These are phyloP conservation scores for Thinopyrum elongatum DNA, from an alignment of 176 grass and related monocot genomes.

Conservation along the genomic window DNA sequence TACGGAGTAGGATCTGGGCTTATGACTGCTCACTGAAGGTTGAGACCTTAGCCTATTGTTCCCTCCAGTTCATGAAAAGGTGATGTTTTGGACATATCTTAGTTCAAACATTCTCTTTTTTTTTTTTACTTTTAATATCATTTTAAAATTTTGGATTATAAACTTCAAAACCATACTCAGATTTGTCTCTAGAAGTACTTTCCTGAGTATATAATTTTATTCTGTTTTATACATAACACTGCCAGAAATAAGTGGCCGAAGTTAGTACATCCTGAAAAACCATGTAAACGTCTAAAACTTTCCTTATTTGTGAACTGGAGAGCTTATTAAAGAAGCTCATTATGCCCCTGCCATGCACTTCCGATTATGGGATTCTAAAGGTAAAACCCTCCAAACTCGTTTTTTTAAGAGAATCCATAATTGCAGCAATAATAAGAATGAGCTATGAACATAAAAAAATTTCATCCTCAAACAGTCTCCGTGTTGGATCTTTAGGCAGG, in stretches of 20 bases:
- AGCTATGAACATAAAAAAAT: neutral
- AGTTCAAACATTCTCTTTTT: neutral
- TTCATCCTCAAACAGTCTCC: neutral
- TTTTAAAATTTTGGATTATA: neutral
- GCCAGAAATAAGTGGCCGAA: neutral
- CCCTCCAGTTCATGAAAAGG: neutral
- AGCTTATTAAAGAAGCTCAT: neutral
- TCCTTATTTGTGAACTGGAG: neutral
- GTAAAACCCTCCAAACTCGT: neutral
- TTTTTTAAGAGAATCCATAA: slow-evolving; percentile 16
- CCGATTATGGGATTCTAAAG: neutral
- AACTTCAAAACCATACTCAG: neutral
- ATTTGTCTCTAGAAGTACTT: neutral
- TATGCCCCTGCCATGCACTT: neutral
- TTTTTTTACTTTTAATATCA: too few relatives aligned
- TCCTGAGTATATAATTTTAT: neutral
- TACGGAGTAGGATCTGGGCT: neutral
- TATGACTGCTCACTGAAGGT: neutral
- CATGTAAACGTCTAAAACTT: neutral
- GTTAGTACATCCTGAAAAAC: neutral
- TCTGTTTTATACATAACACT: neutral
- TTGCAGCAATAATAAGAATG: slow-evolving; percentile 4
- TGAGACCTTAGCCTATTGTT: neutral
- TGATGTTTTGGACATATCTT: neutral
- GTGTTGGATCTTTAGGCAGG: slow-evolving; percentile 5